Percentiles rank a stretch among this genome's conserved stretches.
These are phyloP conservation scores for Leishmania major DNA, from an alignment of 208 protist genomes.

Conservation along the genomic window DNA sequence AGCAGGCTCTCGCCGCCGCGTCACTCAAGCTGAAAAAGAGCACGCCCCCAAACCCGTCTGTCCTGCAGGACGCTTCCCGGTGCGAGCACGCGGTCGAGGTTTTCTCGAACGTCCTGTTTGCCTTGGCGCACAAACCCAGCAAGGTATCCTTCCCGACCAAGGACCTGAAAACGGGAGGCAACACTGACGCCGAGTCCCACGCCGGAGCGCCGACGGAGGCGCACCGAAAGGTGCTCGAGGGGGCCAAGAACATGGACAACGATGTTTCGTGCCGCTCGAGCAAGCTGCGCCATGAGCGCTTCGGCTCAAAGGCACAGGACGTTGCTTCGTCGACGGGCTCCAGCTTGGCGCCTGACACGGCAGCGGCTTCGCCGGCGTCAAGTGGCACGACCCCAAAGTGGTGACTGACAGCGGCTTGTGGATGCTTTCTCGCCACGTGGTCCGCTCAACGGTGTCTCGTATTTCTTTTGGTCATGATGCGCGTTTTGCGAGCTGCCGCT, in stretches of 20 bases:
- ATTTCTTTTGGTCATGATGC: no score
- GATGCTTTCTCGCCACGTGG: no score
- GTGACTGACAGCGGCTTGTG: conserved; percentile 15
- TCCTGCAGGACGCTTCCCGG: conserved; percentile 54
- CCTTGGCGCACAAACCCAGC: conserved; percentile 79
- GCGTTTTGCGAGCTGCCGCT: no score
- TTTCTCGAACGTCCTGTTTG: conserved; percentile 61
- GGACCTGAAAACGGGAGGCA: conserved; percentile 1
- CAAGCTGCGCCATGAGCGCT: conserved; percentile 29
- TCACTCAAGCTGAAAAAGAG: conserved; percentile 8
- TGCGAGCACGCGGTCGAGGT: conserved; percentile 66
- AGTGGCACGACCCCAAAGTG: conserved; percentile 62
- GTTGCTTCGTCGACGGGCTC: conserved; percentile 21
- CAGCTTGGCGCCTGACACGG: neutral
- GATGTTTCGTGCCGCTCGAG: conserved; percentile 63
- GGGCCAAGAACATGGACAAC: conserved; percentile 40
- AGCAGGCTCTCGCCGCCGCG: conserved; percentile 18
- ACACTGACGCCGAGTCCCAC: conserved; percentile 12
- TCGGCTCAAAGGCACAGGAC: conserved; percentile 51
- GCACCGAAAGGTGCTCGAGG: conserved; percentile 57
- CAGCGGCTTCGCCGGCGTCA: conserved; percentile 7
- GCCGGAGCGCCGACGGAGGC: conserved; percentile 41
- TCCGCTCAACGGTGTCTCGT: no score
- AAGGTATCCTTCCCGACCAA: conserved; percentile 56
- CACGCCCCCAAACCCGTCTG: conserved; percentile 11